Conservation (phyloP, 202 grass and related monocot species). For the Panicum hallii region DNA sequence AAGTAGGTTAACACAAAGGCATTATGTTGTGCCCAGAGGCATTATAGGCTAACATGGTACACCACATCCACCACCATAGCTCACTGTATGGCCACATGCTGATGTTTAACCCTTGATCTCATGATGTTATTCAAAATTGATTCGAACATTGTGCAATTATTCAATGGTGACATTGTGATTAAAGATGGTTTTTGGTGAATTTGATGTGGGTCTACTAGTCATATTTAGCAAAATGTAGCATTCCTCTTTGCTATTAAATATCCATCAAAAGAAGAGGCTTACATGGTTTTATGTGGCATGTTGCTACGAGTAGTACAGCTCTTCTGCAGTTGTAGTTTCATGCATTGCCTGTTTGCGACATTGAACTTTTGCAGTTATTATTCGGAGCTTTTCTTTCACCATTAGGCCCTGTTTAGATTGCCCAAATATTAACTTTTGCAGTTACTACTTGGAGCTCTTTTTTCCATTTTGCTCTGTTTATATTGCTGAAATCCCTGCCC, state of each 20-base stretch:
- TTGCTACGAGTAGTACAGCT: neutral
- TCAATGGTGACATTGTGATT: constrained; percentile 8
- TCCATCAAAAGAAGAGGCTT: neutral
- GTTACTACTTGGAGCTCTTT: neutral
- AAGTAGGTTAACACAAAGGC: neutral
- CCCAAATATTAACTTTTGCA: neutral
- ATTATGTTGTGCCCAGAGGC: neutral
- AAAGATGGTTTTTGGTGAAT: neutral
- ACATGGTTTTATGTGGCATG: neutral
- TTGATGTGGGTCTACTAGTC: neutral
- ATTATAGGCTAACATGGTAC: neutral
- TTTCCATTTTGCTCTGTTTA: neutral
- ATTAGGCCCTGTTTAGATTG: neutral
- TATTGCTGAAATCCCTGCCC: neutral
- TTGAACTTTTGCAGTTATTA: neutral
- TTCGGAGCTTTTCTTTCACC: neutral
- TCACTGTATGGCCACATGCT: neutral
- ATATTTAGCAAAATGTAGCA: constrained; percentile 17
- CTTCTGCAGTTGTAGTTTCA: neutral
- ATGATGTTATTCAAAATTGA: neutral
- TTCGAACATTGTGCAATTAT: neutral
- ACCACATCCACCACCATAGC: neutral
- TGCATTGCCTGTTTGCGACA: neutral
- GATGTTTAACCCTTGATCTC: neutral
- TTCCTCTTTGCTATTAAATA: neutral